phyloP scores from a whole-genome alignment of 352 stramenopile species.

The Pythium myriotylum region DNA sequence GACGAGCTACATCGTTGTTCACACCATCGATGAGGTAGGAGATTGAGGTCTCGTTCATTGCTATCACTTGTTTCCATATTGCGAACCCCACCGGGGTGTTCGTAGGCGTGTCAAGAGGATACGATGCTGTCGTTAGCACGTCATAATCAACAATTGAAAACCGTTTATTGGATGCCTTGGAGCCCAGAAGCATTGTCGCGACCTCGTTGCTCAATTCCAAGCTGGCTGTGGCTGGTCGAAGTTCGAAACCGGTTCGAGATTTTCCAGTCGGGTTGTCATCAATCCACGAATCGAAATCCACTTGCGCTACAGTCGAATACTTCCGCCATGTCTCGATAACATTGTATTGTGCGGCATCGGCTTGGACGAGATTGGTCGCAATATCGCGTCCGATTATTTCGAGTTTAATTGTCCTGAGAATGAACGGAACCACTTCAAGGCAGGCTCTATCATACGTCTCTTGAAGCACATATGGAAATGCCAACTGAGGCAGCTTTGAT shows the following conservation, averaged over 20 bases:
- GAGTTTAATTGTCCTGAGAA: constrained; percentile 63
- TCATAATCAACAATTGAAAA: constrained; percentile 80
- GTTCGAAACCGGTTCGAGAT: constrained; percentile 62
- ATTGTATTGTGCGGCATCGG: constrained; percentile 45
- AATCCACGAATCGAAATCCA: constrained; percentile 70
- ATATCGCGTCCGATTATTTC: constrained; percentile 60
- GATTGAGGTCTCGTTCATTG: constrained; percentile 63
- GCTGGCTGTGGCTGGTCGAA: constrained; percentile 36
- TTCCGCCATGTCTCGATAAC: constrained; percentile 58
- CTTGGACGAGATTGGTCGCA: constrained; percentile 35
- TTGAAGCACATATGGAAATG: constrained; percentile 64
- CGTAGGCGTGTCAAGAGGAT: constrained; percentile 31
- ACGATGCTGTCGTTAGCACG: constrained; percentile 19
- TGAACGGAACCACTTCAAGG: constrained; percentile 59
- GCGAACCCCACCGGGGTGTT: constrained; percentile 56
- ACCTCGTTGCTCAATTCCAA: constrained; percentile 64
- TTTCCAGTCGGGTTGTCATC: constrained; percentile 52
- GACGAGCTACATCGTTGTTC: constrained; percentile 60
- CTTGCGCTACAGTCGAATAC: constrained; percentile 17
- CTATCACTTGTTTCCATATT: constrained; percentile 80
- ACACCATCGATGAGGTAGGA: constrained; percentile 52
- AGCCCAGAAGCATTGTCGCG: constrained; percentile 53
- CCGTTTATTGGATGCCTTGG: constrained; percentile 49
- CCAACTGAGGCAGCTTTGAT: constrained; percentile 45
- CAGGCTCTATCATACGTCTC: constrained; percentile 64